A percentile compares a stretch with the other conserved stretches of the same genome.
Evolutionary conservation across 352 stramenopile species (phyloP).

Genomic region (Globisporangium sylvaticum): DNA sequence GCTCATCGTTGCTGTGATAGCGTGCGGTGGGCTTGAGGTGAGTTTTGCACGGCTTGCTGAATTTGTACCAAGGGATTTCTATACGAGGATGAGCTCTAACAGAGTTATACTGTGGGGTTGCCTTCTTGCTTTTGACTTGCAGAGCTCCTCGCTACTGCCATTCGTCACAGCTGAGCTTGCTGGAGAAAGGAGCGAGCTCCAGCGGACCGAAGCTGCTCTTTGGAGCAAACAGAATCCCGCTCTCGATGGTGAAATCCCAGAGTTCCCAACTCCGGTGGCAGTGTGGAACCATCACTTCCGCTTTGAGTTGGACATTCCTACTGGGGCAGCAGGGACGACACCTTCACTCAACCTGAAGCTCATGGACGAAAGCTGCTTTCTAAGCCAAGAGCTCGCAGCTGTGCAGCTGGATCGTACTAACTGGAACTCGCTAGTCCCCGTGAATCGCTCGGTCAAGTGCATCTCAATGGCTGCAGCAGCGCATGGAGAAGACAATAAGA

Average conservation of each 20-base stretch:
- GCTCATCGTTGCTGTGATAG: neutral
- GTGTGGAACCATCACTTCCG: constrained; percentile 14
- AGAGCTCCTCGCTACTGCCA: neutral
- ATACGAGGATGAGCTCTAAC: neutral
- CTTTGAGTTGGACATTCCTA: constrained; percentile 1
- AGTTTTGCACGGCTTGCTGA: neutral
- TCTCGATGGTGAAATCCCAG: neutral
- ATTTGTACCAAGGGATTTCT: neutral
- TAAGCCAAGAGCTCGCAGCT: neutral
- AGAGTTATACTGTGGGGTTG: neutral
- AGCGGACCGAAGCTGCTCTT: neutral
- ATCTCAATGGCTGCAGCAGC: neutral
- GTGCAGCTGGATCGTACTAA: neutral
- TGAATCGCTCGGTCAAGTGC: neutral
- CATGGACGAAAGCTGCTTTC: neutral
- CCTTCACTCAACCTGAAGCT: neutral
- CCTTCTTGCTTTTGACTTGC: neutral
- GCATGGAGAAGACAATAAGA: neutral
- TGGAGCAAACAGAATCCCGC: neutral
- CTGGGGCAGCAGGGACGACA: neutral
- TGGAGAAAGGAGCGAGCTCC: neutral
- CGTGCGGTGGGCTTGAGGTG: constrained; percentile 7
- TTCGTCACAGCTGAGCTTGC: neutral
- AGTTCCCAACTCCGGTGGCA: neutral
- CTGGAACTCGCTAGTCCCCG: neutral